Base-by-base conservation (phyloP, 768 basidiomycete species). In the Inosperma sp. region DNA sequence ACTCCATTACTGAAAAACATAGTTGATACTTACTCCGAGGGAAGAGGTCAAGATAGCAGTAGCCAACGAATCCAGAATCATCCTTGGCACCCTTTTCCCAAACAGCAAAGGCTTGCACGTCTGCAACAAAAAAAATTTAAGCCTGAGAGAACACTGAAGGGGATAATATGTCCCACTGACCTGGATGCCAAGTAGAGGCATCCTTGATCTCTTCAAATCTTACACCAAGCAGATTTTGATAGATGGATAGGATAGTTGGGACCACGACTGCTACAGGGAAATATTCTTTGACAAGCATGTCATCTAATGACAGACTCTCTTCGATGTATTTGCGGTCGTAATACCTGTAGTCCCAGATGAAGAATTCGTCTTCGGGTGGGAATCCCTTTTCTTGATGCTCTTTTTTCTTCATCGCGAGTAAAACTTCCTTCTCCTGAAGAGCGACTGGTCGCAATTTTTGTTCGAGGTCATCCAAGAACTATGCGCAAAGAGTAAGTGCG, bases 21-120 rank as follows among this genome's bases (percentile, higher is more conserved):
- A 1, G 34, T 26, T n/a, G 12, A 30, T 31, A 63, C 68, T 9
- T 63, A 88, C 88, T 77, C 19, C 89, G 82, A 49, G 89, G 89
- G 75, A 86, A 92, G 34, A 94, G 77, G 60, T 94, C 92, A 23
- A 93, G 84, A 59, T 90, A 90, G 63, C 88, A 88, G 65, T 90
- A 86, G 2, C 92, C 92, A 16, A 93, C 63, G 60, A 93, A 93
- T 21, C 75, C 86, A 1, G 81, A 74, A 56, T 74, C 81, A 55
- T 84, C 82, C 44, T 79, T 83, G 16, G 86, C 83, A 52, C 79
- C 82, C 46, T 82, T 82, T 58, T 87, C 84, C 92, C 91, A 93
- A 4, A 93, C 90, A 1, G 86, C 71, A 60, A 85, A 94, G 55
- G 85, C 81, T 58, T 91, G 87, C 0, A 89, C 90, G 51, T 94